Conservation (phyloP, 163 green algal species). For the Chlorella variabilis region DNA sequence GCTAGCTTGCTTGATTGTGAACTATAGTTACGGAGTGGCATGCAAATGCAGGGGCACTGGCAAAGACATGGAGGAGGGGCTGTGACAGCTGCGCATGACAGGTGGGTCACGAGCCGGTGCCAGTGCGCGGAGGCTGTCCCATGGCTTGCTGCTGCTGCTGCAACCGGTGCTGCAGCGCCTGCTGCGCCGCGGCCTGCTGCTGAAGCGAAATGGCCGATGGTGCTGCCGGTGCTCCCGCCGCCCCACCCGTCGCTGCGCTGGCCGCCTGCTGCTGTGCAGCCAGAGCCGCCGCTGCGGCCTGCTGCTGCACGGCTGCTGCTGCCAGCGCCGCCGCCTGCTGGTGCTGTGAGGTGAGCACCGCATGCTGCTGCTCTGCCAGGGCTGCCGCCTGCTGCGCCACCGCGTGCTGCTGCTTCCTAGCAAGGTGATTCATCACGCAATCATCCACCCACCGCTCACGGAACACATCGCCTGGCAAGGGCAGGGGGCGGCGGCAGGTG, state of each 20-base stretch:
- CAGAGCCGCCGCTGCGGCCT: background rate
- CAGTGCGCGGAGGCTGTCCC: too few relatives aligned
- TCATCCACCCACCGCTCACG: constrained; percentile 48
- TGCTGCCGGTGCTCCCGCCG: background rate
- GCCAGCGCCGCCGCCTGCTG: background rate
- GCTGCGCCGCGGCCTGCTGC: background rate
- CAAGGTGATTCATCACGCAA: constrained; percentile 39
- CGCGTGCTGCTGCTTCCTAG: background rate
- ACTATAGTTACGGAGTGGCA: too few relatives aligned
- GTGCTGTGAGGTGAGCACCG: background rate
- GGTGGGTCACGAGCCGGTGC: too few relatives aligned
- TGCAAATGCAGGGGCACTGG: too few relatives aligned
- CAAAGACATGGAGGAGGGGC: too few relatives aligned
- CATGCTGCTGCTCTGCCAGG: background rate
- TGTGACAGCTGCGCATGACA: too few relatives aligned
- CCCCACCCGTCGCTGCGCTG: background rate
- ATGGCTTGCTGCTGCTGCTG: constrained; percentile 2
- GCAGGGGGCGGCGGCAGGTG: background rate
- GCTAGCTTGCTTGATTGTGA: too few relatives aligned
- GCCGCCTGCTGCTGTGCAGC: background rate
- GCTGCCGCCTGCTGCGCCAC: background rate
- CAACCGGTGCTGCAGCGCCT: background rate
- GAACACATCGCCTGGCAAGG: constrained; percentile 27
- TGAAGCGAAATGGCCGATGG: background rate
- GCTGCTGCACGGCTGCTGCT: constrained; percentile 9